Percentiles rank a stretch among this genome's conserved stretches.
phyloP scores from a whole-genome alignment of 495 filamentous ascomycete genomes.

The Xanthoparmelia taractica region DNA sequence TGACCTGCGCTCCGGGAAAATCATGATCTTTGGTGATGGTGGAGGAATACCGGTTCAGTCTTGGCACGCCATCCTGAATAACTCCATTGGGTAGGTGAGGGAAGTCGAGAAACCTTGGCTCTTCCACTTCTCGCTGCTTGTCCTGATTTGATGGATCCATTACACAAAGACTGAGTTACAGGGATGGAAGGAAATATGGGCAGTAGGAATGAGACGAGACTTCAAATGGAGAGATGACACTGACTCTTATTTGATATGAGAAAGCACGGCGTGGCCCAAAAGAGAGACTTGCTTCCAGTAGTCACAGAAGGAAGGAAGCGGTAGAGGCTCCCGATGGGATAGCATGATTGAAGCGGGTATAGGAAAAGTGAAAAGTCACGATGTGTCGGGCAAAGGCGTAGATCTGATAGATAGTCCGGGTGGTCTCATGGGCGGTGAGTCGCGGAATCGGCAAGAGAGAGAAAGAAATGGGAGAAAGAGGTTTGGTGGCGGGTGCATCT shows the following conservation, averaged over 20 bases:
- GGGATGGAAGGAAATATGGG: not conserved
- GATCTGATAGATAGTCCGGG: not conserved
- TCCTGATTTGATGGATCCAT: conserved; percentile 40
- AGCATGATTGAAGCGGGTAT: conserved; percentile 20
- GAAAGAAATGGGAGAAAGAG: not conserved
- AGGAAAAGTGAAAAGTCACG: not conserved
- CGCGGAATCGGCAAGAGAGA: conserved; percentile 19
- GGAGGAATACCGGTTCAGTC: conserved; percentile 63
- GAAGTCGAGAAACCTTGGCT: conserved; percentile 57
- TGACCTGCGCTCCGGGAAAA: conserved; percentile 83
- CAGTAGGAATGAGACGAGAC: not conserved
- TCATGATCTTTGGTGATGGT: conserved; percentile 78
- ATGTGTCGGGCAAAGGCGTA: not conserved
- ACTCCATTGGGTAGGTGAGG: conserved; percentile 48
- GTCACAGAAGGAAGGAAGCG: not conserved
- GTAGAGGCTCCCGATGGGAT: not conserved
- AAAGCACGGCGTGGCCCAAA: not conserved
- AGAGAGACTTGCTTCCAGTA: not conserved
- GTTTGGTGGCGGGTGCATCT: conserved; percentile 14
- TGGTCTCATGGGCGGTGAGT: conserved; percentile 11
- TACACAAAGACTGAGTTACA: conserved; percentile 10
- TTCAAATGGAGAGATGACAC: not conserved
- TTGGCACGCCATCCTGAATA: conserved; percentile 52
- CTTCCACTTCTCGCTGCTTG: conserved; percentile 38
- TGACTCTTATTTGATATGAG: not conserved